Base-by-base conservation (phyloP, 2,329 filamentous ascomycete genomes). In the Fusarium denticulatum region DNA sequence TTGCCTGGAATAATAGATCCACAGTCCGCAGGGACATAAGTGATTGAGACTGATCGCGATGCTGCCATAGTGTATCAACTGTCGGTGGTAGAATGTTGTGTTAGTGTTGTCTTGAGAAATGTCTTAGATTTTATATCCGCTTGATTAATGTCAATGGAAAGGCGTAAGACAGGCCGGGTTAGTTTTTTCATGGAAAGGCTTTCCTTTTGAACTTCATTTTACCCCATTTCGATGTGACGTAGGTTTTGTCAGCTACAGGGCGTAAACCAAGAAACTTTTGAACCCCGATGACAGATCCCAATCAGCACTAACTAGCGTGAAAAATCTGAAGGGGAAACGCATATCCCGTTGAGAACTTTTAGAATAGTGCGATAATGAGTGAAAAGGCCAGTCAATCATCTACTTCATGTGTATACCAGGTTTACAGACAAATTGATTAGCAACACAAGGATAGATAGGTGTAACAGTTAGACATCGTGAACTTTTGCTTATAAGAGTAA, bases 1-100 rank as follows among this genome's bases (percentile, higher is more conserved):
- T 76, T 76, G 39, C 74, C 74, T 3, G 74, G 74, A 32, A 76
- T 65, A 22, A 76, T 62, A 7, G 74, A 76, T 18, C 74, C 74
- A 30, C 72, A 76, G 32, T 75, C 72, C 8, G 74, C 69, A 0
- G 74, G 74, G 4, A 76, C 74, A n/a, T 76, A 75, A 11, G 64
- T 69, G 22, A 76, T 55, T 16, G 59, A 49, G 16, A 70, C 42
- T 12, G 61, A 59, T 6, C 32, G 18, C 26, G 64, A 56, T 20
- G 67, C 36, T 39, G 60, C 53, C 73, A 76, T 76, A 5, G 10
- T n/a, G 16, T 30, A 24, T 34, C 7, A 34, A 32, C 30, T 26
- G 12, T 8, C 32, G 26, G 36, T 20, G 7, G 11, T 18, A n/a
- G 14, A 22, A 14, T n/a, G 12, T 4, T 49, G 24, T 28, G n/a